Conservation (phyloP, 257 asterid species). For the Nicotiana undulata region DNA sequence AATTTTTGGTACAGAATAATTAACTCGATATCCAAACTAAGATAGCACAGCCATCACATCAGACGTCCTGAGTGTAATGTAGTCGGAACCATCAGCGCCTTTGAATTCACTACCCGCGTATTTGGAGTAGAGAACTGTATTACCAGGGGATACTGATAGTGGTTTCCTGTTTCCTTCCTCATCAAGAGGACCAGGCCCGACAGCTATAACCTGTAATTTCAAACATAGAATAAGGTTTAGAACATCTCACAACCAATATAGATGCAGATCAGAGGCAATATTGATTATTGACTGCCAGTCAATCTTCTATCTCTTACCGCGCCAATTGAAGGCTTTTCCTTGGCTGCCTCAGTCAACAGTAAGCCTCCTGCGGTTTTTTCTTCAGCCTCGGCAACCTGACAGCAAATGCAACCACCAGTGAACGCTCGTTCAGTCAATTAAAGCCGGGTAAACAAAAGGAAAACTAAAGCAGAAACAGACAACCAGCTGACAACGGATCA, state of each 20-base stretch:
- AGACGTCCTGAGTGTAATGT: constrained; percentile 62
- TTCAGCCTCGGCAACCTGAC: constrained; percentile 82
- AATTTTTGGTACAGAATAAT: not conserved
- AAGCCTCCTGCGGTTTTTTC: constrained; percentile 87
- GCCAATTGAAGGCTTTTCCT: constrained; percentile 95
- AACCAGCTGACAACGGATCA: not conserved
- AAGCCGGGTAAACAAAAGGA: not conserved
- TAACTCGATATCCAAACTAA: constrained; percentile 17
- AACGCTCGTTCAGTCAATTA: not conserved
- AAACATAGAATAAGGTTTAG: not conserved
- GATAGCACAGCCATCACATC: constrained; percentile 84
- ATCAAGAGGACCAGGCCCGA: constrained; percentile 80
- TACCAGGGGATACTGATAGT: constrained; percentile 58
- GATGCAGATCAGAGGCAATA: not conserved
- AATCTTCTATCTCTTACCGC: constrained; percentile 31
- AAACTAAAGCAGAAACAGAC: not conserved
- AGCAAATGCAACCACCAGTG: not conserved
- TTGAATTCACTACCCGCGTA: constrained; percentile 87
- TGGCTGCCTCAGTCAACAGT: constrained; percentile 66
- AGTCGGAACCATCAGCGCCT: constrained; percentile 67
- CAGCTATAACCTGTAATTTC: constrained; percentile 59
- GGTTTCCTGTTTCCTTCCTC: constrained; percentile 82
- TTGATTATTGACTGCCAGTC: no score
- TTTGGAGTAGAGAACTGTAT: constrained; percentile 75
- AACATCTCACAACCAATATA: not conserved